These are phyloP conservation scores for Phytophthora boehmeriae DNA, from an alignment of 352 stramenopile genomes.

Conservation along the genomic window DNA sequence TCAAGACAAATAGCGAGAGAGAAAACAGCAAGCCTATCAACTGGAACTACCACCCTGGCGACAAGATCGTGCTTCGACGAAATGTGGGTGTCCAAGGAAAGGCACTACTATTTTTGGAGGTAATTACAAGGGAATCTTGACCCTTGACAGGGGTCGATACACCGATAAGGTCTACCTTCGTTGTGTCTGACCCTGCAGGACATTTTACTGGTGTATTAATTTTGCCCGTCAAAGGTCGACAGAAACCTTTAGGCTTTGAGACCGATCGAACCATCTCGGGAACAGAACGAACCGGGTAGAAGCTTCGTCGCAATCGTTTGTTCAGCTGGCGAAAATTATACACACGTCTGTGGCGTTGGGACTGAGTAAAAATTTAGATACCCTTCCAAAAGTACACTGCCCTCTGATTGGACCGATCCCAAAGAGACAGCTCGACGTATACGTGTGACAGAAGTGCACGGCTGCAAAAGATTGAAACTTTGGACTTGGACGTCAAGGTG, in stretches of 20 bases:
- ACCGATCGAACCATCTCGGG: neutral
- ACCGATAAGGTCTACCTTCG: neutral
- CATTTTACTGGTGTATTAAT: too few species aligned
- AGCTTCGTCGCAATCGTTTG: neutral
- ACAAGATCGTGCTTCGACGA: neutral
- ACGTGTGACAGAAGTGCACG: too few species aligned
- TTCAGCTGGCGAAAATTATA: neutral
- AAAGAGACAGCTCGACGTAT: too few species aligned
- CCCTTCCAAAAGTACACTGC: too few species aligned
- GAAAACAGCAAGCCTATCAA: neutral
- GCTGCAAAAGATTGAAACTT: too few species aligned
- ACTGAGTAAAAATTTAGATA: too few species aligned
- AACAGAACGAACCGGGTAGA: neutral
- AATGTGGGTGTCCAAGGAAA: neutral
- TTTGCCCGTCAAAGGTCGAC: too few species aligned
- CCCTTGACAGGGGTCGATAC: neutral
- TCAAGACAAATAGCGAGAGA: neutral
- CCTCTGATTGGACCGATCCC: too few species aligned
- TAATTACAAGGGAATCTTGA: neutral
- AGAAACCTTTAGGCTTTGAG: too few species aligned
- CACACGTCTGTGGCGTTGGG: too few species aligned
- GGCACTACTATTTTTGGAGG: neutral
- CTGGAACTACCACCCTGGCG: neutral
- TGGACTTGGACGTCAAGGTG: too few species aligned
- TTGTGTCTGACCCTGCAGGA: neutral